Percentiles rank a stretch among this genome's conserved stretches.
Conservation (phyloP, 371 early-diverging fungal species). For the Circinella minor region DNA sequence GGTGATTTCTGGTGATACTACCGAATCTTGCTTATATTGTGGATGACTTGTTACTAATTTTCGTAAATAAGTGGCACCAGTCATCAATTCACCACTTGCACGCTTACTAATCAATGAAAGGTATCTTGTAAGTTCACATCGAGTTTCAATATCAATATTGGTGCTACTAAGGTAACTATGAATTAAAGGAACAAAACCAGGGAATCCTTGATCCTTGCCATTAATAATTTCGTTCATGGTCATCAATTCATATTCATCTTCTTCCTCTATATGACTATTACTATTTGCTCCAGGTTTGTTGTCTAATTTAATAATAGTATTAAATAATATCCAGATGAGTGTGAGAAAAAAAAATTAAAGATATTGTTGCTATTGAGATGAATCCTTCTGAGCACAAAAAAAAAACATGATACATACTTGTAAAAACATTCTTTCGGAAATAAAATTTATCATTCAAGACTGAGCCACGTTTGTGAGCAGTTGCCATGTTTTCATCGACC, state of each 20-base stretch:
- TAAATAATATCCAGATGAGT: background rate
- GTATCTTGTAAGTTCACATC: slow-evolving; percentile 74
- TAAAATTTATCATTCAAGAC: slow-evolving; percentile 83
- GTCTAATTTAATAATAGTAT: background rate
- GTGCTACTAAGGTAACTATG: slow-evolving; percentile 80
- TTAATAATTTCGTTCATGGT: slow-evolving; percentile 95
- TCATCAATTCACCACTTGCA: slow-evolving; percentile 84
- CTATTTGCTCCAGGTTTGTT: background rate
- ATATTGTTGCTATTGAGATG: background rate
- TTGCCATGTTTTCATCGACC: slow-evolving; percentile 96
- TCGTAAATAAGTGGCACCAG: slow-evolving; percentile 92
- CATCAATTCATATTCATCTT: slow-evolving; percentile 77
- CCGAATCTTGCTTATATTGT: slow-evolving; percentile 91
- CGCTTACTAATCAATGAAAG: slow-evolving; percentile 82
- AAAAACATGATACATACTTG: slow-evolving; percentile 26
- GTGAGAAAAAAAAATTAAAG: slow-evolving; percentile 4
- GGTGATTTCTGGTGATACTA: slow-evolving; percentile 82
- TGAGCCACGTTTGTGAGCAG: slow-evolving; percentile 89
- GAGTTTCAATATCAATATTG: slow-evolving; percentile 69
- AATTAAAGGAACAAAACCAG: slow-evolving; percentile 87
- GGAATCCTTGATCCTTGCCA: slow-evolving; percentile 82
- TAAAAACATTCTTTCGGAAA: slow-evolving; percentile 86
- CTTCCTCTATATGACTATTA: slow-evolving; percentile 17
- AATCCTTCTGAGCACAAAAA: too few species aligned
- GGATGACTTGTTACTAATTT: slow-evolving; percentile 90